These are phyloP conservation scores for Eucalyptus tenuipes DNA, from an alignment of 345 rosid species.

Conservation along the genomic window DNA sequence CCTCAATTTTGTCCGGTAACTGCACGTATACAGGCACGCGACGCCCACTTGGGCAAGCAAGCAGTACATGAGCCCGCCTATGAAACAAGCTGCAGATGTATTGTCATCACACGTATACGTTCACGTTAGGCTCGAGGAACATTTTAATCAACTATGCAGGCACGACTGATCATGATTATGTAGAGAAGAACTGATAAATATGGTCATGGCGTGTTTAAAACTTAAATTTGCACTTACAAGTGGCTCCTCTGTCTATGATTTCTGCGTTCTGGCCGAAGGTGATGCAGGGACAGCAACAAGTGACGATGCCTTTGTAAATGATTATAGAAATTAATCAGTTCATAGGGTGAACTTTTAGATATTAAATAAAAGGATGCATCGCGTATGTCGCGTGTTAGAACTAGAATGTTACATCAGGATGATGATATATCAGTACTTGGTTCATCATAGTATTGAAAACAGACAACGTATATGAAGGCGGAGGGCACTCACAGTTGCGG, in stretches of 20 bases:
- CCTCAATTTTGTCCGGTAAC: background rate
- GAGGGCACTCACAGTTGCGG: background rate
- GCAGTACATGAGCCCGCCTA: background rate
- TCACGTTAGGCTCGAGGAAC: background rate
- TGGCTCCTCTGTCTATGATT: background rate
- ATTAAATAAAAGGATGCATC: background rate
- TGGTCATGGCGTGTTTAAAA: background rate
- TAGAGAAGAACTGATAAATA: background rate
- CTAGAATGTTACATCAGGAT: background rate
- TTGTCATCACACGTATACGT: background rate
- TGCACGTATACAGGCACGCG: background rate
- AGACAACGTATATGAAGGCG: background rate
- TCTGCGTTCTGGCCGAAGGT: background rate
- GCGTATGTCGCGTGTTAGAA: rapidly evolving
- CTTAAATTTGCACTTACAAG: background rate
- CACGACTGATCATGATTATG: background rate
- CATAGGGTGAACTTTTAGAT: background rate
- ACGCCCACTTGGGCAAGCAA: background rate
- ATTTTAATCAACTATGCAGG: background rate
- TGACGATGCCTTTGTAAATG: background rate
- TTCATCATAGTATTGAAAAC: background rate
- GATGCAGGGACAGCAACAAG: background rate
- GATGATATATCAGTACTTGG: background rate
- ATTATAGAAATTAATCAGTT: background rate
- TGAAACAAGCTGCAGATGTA: background rate